A percentile compares a stretch with the other conserved stretches of the same genome.
Evolutionary conservation across 208 protist genomes (phyloP).

Genomic region (Trypanosoma lewisi): DNA sequence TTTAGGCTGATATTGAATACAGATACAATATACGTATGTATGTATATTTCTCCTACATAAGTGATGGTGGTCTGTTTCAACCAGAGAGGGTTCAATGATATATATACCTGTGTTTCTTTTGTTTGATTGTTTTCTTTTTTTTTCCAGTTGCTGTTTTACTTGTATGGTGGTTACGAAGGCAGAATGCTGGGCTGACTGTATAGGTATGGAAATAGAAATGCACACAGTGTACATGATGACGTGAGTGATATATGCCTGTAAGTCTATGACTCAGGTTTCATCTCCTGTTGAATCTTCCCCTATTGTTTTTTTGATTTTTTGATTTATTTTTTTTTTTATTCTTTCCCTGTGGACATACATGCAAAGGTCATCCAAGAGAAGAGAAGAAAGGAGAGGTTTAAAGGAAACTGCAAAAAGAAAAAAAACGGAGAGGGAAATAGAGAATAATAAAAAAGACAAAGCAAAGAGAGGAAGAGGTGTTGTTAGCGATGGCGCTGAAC

Average conservation of each 20-base stretch:
- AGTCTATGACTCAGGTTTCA: not conserved
- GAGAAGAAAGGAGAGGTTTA: slow-evolving; percentile 1
- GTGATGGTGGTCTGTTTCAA: not conserved
- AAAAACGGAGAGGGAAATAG: not conserved
- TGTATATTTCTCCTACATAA: not conserved
- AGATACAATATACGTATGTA: not conserved
- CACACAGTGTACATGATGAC: too few species aligned
- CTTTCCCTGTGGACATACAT: not conserved
- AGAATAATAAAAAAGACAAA: slow-evolving; percentile 6
- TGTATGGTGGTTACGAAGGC: too few species aligned
- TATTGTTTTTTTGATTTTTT: slow-evolving; percentile 9
- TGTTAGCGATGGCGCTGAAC: too few species aligned
- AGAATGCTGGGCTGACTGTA: too few species aligned
- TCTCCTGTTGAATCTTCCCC: slow-evolving; percentile 23
- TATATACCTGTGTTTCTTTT: slow-evolving; percentile 17
- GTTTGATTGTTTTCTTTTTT: slow-evolving; percentile 8
- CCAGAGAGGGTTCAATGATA: not conserved
- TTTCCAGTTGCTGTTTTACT: slow-evolving; percentile 16
- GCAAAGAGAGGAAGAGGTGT: not conserved
- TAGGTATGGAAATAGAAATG: too few species aligned
- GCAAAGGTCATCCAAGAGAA: not conserved
- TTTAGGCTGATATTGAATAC: not conserved
- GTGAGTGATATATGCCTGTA: too few species aligned
- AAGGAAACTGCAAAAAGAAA: slow-evolving; percentile 1
- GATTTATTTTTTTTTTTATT: slow-evolving; percentile 7